Conservation (phyloP, 345 rosid species). For the thale cress (Arabidopsis thaliana) region TAIR10.1 NC_003074.8:5769501-5770000, state of each 20-base stretch:
- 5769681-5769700: conserved; percentile 84
- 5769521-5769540: conserved; percentile 81
- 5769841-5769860: conserved; percentile 77
- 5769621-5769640: conserved; percentile 77
- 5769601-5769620: conserved; percentile 85
- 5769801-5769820: conserved; percentile 80
- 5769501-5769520: conserved; percentile 76
- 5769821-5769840: conserved; percentile 86
- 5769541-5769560: conserved; percentile 63
- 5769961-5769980: conserved; percentile 67
- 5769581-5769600: conserved; percentile 70
- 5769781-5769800: conserved; percentile 89
- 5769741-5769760: conserved; percentile 75
- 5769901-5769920: conserved; percentile 92
- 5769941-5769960: conserved; percentile 65
- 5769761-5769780: conserved; percentile 90
- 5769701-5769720: conserved; percentile 90
- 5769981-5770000: conserved; percentile 67
- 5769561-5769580: conserved; percentile 66
- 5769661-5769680: conserved; percentile 77
- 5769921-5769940: conserved; percentile 76
- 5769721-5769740: conserved; percentile 86
- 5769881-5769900: conserved; percentile 82
- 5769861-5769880: conserved; percentile 77
- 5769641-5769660: conserved; percentile 71